A percentile compares a stretch with the other conserved stretches of the same genome.
Evolutionary conservation across 805 yeast species (phyloP).

Genomic region (Candida cerambycidarum): DNA sequence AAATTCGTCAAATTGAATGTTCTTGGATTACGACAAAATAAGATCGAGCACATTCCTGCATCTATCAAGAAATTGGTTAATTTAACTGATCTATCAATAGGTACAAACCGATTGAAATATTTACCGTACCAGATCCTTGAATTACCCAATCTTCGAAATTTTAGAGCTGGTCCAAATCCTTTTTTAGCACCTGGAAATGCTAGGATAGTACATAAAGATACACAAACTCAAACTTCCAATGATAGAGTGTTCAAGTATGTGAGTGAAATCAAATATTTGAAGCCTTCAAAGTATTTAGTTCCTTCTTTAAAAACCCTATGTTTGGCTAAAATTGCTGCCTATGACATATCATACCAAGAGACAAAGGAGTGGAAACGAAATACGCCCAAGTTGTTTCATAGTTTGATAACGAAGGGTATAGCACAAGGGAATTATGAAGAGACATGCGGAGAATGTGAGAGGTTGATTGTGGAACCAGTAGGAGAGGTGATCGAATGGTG

Average conservation of each 20-base stretch:
- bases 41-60: slow-evolving; percentile 47
- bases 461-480: slow-evolving; percentile 51
- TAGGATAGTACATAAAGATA: slow-evolving; percentile 14
- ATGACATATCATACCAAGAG: slow-evolving; percentile 55
- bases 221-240: slow-evolving; percentile 10
- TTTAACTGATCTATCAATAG: slow-evolving; percentile 52
- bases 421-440: slow-evolving; percentile 51
- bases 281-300: slow-evolving; percentile 19
- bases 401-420: slow-evolving; percentile 50
- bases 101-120: slow-evolving; percentile 49
- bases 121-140: slow-evolving; percentile 56
- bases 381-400: slow-evolving; percentile 47
- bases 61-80: slow-evolving; percentile 40
- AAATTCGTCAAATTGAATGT: slow-evolving; percentile 51
- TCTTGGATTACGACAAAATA: slow-evolving; percentile 52
- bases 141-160: slow-evolving; percentile 39
- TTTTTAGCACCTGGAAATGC: slow-evolving; percentile 30
- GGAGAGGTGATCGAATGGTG: slow-evolving; percentile 69
- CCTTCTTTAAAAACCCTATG: slow-evolving; percentile 51
- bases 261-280: slow-evolving; percentile 28
- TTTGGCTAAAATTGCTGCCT: slow-evolving; percentile 48
- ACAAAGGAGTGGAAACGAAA: slow-evolving; percentile 51
- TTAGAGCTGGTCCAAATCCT: slow-evolving; percentile 60
- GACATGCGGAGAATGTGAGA: slow-evolving; percentile 51
- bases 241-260: slow-evolving; percentile 21